These are phyloP conservation scores for Berberis vulgaris DNA, from an alignment of 164 flowering plant species.

Conservation along the genomic window DNA sequence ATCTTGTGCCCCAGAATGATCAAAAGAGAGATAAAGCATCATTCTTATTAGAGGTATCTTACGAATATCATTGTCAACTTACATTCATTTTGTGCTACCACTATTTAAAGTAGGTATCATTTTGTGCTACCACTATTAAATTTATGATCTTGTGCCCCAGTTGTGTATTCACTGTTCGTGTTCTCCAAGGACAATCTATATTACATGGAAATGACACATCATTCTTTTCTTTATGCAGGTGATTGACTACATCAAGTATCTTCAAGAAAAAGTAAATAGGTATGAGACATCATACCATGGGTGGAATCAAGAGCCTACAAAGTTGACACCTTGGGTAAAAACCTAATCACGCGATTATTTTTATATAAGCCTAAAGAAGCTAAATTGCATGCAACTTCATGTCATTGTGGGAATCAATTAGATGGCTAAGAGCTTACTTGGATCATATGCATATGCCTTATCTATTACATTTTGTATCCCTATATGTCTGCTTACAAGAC, in stretches of 20 bases:
- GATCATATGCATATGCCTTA: no score
- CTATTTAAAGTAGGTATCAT: no score
- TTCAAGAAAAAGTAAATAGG: conserved; percentile 56
- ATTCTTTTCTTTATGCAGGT: conserved; percentile 38
- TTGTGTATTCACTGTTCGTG: no score
- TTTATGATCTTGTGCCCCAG: neutral
- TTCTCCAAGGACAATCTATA: no score
- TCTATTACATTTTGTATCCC: no score
- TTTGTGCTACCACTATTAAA: neutral
- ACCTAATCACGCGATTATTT: neutral
- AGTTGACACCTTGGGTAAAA: conserved; percentile 67
- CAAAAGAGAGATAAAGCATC: conserved; percentile 98
- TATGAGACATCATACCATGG: conserved; percentile 62
- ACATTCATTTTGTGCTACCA: neutral
- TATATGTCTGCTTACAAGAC: no score
- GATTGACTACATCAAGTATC: conserved; percentile 65
- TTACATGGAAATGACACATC: no score
- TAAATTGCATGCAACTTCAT: neutral
- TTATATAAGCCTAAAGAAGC: neutral
- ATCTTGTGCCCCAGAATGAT: conserved; percentile 80
- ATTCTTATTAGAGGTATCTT: conserved; percentile 71
- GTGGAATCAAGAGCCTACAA: conserved; percentile 56
- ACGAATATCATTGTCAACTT: neutral
- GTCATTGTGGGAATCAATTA: no score
- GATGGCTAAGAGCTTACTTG: no score